These are phyloP conservation scores for Linum lewisii DNA, from an alignment of 345 rosid genomes.

Conservation along the genomic window DNA sequence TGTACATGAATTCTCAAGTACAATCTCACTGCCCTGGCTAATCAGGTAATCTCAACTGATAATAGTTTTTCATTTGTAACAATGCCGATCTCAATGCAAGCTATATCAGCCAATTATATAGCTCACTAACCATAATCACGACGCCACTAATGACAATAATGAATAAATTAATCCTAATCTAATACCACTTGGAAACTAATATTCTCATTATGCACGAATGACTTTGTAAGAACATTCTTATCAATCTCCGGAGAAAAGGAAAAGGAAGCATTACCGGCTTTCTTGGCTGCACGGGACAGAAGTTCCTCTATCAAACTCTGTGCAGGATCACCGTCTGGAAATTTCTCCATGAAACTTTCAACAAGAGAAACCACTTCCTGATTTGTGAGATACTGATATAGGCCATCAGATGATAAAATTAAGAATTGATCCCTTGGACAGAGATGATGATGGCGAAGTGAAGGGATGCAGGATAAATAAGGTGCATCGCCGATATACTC, in stretches of 20 bases:
- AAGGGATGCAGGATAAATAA: slow-evolving; percentile 72
- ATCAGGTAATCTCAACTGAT: too few species aligned
- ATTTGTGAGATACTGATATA: slow-evolving; percentile 88
- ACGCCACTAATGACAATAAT: too few species aligned
- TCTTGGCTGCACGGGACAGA: slow-evolving; percentile 87
- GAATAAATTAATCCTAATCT: too few species aligned
- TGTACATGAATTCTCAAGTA: too few species aligned
- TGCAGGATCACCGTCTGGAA: slow-evolving; percentile 97
- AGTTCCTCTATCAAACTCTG: slow-evolving; percentile 90
- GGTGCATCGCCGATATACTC: slow-evolving; percentile 84
- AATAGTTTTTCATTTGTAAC: too few species aligned
- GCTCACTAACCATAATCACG: too few species aligned
- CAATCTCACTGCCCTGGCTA: too few species aligned
- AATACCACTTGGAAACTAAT: too few species aligned
- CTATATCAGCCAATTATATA: too few species aligned
- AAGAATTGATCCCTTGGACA: slow-evolving; percentile 79
- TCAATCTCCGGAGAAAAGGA: not conserved
- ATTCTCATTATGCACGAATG: slow-evolving; percentile 4
- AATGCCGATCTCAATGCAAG: too few species aligned
- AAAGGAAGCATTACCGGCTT: slow-evolving; percentile 56
- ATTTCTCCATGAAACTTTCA: slow-evolving; percentile 78
- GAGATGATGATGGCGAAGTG: slow-evolving; percentile 76
- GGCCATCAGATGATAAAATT: slow-evolving; percentile 88
- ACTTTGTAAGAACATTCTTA: slow-evolving; percentile 6
- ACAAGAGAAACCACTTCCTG: slow-evolving; percentile 81